Evolutionary conservation across 495 filamentous ascomycete species (phyloP).

Genomic region (Penicillium psychrofluorescens): DNA sequence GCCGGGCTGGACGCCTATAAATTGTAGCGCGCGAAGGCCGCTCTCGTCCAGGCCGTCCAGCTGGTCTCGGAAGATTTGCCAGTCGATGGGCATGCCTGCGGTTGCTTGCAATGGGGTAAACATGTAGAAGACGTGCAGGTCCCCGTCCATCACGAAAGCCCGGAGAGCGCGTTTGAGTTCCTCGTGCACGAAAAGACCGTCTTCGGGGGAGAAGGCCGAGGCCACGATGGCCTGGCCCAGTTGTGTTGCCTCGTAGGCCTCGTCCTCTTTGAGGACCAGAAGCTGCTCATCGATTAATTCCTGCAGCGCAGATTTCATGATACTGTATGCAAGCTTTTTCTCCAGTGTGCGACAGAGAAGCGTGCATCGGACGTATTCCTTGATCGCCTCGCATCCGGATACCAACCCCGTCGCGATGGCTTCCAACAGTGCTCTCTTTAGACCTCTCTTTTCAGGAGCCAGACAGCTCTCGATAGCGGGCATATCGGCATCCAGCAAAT

Average conservation of each 20-base stretch:
- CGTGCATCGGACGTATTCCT: conserved; percentile 65
- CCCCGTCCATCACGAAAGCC: conserved; percentile 77
- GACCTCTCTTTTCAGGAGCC: conserved; percentile 57
- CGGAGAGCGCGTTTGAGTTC: conserved; percentile 61
- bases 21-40: conserved; percentile 57
- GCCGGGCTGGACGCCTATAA: conserved; percentile 62
- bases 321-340: conserved; percentile 46
- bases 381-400: conserved; percentile 57
- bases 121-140: conserved; percentile 78
- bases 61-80: conserved; percentile 65
- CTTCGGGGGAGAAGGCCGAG: conserved; percentile 66
- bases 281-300: conserved; percentile 31
- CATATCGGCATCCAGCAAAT: conserved; percentile 66
- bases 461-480: conserved; percentile 66
- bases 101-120: conserved; percentile 62
- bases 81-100: conserved; percentile 50
- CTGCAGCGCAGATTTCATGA: conserved; percentile 51
- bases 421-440: conserved; percentile 70
- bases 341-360: conserved; percentile 55
- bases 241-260: conserved; percentile 53
- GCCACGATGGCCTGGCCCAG: conserved; percentile 68
- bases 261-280: conserved; percentile 29
- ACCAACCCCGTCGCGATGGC: conserved; percentile 65
- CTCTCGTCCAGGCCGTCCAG: conserved; percentile 66
- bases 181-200: conserved; percentile 66